Evolutionary conservation across 129 eudicot species (phyloP), one percentile per base, ranked within the genome.

Genomic region (Lonicera japonica): DNA sequence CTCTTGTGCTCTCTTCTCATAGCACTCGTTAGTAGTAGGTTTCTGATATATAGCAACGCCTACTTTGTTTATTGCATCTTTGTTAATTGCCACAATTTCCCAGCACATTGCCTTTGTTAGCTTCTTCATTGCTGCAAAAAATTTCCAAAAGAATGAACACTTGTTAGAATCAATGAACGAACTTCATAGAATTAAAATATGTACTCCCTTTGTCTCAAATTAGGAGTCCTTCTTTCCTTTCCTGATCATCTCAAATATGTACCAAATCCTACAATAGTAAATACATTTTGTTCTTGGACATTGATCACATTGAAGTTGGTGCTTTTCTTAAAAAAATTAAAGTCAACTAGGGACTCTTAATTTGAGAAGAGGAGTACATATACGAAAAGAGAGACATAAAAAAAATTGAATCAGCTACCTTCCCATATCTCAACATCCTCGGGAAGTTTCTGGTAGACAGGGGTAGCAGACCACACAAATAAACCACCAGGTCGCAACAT

Each of bases 381-480:
- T n/a, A n/a, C n/a, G n/a, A n/a, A n/a, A n/a, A n/a, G n/a, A n/a
- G n/a, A n/a, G n/a, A n/a, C n/a, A n/a, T n/a, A 48, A 21, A 58
- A 43, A n/a, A 56, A n/a, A 24, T 25, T 38, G 25, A 54, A 8
- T 25, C 19, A 22, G 46, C 16, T 70, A 82, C 88, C 84, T 72
- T 78, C 18, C 88, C 88, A 82, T 25, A 82, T 78, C 52, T 72
- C 74, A 39, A 65, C 79, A 66, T 82, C 81, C 66, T 75, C 88
- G 0, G 76, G 51, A 19, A 17, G 41, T 17, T 65, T 72, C 54
- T 58, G 82, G 77, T 82, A 82, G 58, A 82, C 79, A 11, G 88
- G 88, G 4, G 84, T 82, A 56, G 88, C 84, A 72, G 88, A 82
- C 88, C 88, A 82, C 59, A 82, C 74, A 64, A 82, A 82, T 66